phyloP scores from a whole-genome alignment of 768 basidiomycete species.

The Leucocoprinus leucothites region DNA sequence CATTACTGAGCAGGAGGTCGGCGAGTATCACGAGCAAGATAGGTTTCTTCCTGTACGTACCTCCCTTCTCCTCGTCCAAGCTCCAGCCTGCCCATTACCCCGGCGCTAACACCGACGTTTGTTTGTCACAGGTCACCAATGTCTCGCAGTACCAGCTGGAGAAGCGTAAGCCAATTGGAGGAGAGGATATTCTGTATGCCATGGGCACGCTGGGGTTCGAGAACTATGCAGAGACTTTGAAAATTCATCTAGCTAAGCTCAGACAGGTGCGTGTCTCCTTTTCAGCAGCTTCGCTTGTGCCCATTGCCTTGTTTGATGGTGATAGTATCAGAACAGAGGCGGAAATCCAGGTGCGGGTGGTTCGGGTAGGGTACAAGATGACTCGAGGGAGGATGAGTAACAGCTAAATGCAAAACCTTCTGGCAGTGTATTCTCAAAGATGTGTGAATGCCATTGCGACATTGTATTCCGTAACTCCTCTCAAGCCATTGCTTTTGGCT shows the following conservation, averaged over 20 bases:
- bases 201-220: constrained; percentile 93
- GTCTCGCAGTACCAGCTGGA: constrained; percentile 91
- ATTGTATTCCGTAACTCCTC: constrained; percentile 31
- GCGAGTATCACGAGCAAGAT: constrained; percentile 94
- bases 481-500: constrained; percentile 40
- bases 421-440: not conserved
- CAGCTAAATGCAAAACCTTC: not conserved
- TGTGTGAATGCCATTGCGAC: constrained; percentile 37
- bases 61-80: not conserved
- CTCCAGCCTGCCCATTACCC: constrained; percentile 14
- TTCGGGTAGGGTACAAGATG: constrained; percentile 3
- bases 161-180: constrained; percentile 97
- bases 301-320: not conserved
- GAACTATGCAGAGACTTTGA: constrained; percentile 88
- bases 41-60: constrained; percentile 83
- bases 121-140: constrained; percentile 76
- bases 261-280: constrained; percentile 53
- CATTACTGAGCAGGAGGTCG: constrained; percentile 90
- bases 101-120: constrained; percentile 36
- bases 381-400: constrained; percentile 5
- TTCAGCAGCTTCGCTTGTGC: not conserved
- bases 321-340: constrained; percentile 8
- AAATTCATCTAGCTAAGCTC: constrained; percentile 89
- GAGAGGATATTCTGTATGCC: constrained; percentile 96
- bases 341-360: not conserved